These are phyloP conservation scores for Botrytis cinerea DNA, from an alignment of 2,329 filamentous ascomycete genomes.

Conservation along the genomic window DNA sequence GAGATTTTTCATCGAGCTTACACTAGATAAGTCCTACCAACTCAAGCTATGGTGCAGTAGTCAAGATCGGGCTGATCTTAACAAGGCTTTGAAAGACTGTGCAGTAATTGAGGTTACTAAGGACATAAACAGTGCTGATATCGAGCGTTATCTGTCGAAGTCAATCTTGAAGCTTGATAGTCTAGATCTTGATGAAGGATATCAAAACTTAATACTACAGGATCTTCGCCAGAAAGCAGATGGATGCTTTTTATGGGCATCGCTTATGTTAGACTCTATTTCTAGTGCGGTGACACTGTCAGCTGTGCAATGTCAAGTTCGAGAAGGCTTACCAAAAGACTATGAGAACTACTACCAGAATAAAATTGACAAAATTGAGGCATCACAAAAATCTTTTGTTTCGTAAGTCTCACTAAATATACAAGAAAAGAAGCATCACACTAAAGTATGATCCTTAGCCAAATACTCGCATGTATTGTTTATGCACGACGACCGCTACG, in stretches of 20 bases:
- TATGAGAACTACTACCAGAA: slow-evolving; percentile 13
- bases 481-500: slow-evolving; percentile 11
- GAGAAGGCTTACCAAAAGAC: slow-evolving; percentile 3
- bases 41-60: slow-evolving; percentile 20
- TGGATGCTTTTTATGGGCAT: slow-evolving; percentile 18
- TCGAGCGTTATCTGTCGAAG: slow-evolving; percentile 15
- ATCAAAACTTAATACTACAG: slow-evolving; percentile 13
- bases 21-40: neutral
- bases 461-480: slow-evolving; percentile 13
- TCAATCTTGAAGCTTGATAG: slow-evolving; percentile 10
- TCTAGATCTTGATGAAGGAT: slow-evolving; percentile 12
- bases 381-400: neutral
- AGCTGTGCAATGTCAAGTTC: slow-evolving; percentile 1
- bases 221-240: slow-evolving; percentile 17
- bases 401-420: slow-evolving; percentile 6
- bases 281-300: slow-evolving; percentile 2
- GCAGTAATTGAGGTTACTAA: slow-evolving; percentile 1
- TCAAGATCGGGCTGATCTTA: slow-evolving; percentile 6
- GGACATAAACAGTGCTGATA: slow-evolving; percentile 11
- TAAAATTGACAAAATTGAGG: slow-evolving; percentile 15
- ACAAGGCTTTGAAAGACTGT: neutral
- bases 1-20: slow-evolving; percentile 6
- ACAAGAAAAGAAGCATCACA: neutral
- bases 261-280: slow-evolving; percentile 15
- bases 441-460: slow-evolving; percentile 1